Conservation (phyloP, 139 green algal species). For the Closterium sp. region DNA sequence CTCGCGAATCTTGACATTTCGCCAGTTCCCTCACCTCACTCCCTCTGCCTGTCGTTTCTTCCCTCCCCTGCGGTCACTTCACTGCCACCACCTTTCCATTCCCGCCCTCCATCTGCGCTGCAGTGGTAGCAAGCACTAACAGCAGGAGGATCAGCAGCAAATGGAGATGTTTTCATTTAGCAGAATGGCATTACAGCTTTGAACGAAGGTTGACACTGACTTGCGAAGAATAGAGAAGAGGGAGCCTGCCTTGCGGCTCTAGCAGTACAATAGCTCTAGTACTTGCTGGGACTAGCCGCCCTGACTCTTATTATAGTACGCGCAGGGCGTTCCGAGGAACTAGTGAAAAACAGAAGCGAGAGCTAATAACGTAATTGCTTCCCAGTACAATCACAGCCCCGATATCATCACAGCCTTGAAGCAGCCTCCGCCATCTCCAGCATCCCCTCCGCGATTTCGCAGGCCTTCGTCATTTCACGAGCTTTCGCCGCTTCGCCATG, state of each 20-base stretch:
- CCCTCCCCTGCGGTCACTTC: too few species aligned
- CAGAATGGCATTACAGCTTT: background rate
- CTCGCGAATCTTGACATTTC: too few species aligned
- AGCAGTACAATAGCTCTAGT: background rate
- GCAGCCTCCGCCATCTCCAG: background rate
- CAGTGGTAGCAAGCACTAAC: too few species aligned
- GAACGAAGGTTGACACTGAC: too few species aligned
- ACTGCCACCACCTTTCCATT: too few species aligned
- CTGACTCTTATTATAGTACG: background rate
- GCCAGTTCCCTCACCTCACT: too few species aligned
- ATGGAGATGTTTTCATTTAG: background rate
- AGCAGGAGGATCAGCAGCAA: background rate
- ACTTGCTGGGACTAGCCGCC: background rate
- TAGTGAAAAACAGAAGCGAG: background rate
- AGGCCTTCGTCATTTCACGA: background rate
- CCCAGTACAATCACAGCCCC: background rate
- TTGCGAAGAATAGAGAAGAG: background rate
- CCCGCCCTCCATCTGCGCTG: too few species aligned
- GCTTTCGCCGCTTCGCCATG: background rate
- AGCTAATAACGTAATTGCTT: background rate
- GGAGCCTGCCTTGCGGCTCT: too few species aligned
- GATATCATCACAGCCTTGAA: background rate
- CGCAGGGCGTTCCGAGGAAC: background rate
- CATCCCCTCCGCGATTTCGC: background rate
- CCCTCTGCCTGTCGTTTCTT: too few species aligned